Percentiles rank a stretch among this genome's conserved stretches.
Evolutionary conservation across 164 flowering plant species (phyloP).

Genomic region (Buxus sempervirens): DNA sequence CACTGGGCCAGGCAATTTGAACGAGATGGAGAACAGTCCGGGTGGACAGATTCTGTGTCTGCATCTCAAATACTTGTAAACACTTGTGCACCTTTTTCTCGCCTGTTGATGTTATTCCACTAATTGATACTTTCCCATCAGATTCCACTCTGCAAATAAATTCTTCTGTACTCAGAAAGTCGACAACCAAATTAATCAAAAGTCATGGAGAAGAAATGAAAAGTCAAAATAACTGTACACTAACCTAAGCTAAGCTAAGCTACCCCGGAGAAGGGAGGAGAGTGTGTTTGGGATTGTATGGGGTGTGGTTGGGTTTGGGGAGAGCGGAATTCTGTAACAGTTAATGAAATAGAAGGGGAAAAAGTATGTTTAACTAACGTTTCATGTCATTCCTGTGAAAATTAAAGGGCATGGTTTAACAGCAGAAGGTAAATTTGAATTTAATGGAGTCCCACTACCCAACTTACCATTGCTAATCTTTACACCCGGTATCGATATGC

Average conservation of each 20-base stretch:
- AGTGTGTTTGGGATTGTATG: too few species aligned
- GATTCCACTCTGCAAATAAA: conserved; percentile 8
- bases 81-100: conserved; percentile 17
- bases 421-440: not conserved
- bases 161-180: conserved; percentile 10
- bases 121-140: conserved; percentile 14
- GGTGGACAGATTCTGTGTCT: conserved; percentile 22
- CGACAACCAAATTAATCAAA: not conserved
- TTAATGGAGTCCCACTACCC: not conserved
- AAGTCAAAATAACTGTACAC: not conserved
- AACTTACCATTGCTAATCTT: conserved; percentile 63
- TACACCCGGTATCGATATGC: conserved; percentile 76
- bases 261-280: too few species aligned
- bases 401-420: not conserved
- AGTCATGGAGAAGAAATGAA: not conserved
- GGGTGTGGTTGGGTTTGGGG: too few species aligned
- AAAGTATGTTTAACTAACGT: too few species aligned
- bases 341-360: too few species aligned
- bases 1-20: conserved; percentile 24
- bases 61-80: conserved; percentile 18
- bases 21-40: conserved; percentile 20
- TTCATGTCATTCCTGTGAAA: too few species aligned
- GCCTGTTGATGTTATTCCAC: conserved; percentile 23
- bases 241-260: not conserved
- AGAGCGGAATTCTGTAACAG: too few species aligned